Conservation (phyloP, 768 basidiomycete species). For the Dioszegia crocea region DNA sequence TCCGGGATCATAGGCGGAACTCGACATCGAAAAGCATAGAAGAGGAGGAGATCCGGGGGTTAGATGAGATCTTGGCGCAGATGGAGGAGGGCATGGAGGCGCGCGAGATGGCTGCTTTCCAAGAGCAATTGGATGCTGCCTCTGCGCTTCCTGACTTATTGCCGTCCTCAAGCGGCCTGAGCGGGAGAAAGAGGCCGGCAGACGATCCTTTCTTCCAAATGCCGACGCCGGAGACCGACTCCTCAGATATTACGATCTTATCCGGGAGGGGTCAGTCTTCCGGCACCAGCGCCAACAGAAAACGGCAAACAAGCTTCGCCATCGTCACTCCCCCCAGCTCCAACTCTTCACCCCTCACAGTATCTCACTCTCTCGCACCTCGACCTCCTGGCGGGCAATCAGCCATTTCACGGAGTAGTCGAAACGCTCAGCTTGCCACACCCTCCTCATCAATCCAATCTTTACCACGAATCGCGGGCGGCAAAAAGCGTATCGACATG, state of each 20-base stretch:
- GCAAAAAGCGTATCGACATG: conserved; percentile 1
- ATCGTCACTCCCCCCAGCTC: conserved; percentile 9
- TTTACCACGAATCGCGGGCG: neutral
- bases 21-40: conserved; percentile 2
- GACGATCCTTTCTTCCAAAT: conserved; percentile 18
- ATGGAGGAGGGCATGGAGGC: conserved; percentile 37
- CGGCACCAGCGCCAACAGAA: conserved; percentile 6
- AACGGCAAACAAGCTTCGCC: neutral
- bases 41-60: conserved; percentile 10
- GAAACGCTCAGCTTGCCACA: neutral
- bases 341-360: neutral
- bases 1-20: neutral
- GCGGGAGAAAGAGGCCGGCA: neutral
- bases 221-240: conserved; percentile 38
- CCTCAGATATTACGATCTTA: conserved; percentile 10
- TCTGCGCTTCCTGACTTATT: neutral
- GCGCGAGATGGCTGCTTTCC: conserved; percentile 7
- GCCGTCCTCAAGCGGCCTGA: neutral
- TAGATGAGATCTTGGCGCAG: conserved; percentile 32
- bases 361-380: neutral
- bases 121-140: conserved; percentile 11
- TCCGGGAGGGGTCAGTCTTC: neutral
- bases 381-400: conserved; percentile 1
- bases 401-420: neutral
- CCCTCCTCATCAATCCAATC: neutral